Evolutionary conservation across 2,329 filamentous ascomycete species (phyloP), one percentile per base, ranked within the genome.

Genomic region (Exophiala lecanii-corni): DNA sequence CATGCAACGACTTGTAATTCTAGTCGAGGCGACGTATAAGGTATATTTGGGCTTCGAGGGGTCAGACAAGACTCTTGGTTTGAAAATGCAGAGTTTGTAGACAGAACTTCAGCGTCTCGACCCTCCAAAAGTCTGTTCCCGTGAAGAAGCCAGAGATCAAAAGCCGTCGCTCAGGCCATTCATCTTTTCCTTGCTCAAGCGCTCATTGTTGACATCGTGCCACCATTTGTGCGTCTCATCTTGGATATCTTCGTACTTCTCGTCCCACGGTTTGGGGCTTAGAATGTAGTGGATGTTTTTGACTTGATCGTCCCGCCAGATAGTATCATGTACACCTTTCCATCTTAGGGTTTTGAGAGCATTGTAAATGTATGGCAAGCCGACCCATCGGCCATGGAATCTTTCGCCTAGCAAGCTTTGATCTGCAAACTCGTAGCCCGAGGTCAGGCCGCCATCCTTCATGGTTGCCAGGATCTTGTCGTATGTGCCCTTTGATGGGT

Each of bases 251-350:
- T 57, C 53, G 10, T 61, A 56, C 41, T 61, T 66, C 60, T 81
- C 76, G 48, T 81, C 75, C 78, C 78, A 82, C 3, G 78, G 78
- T 63, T 82, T 82, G 21, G 77, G 76, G 38, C 68, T 74, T 42
- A 82, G 56, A 30, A 82, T 74, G 54, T 78, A 81, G 58, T 82
- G 78, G 9, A 81, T 65, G 53, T 81, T 81, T 64, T 80, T 81
- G 15, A 81, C 74, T 53, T 71, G 58, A 13, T 74, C 70, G 49
- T 82, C 78, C 45, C 70, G 63, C 78, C 78, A 82, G 43, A 82
- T 80, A 19, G 67, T 62, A 51, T 73, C 66, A 55, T 57, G 55
- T 9, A 57, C 54, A 21, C 55, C 55, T 50, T 73, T 61, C 65
- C 67, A 72, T 41, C 76, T 61, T 58, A 80, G 45, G n/a, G 76